Percentiles rank a stretch among this genome's conserved stretches.
These are phyloP conservation scores for Raffaelea arxii DNA, from an alignment of 2,329 filamentous ascomycete species.

Conservation along the genomic window DNA sequence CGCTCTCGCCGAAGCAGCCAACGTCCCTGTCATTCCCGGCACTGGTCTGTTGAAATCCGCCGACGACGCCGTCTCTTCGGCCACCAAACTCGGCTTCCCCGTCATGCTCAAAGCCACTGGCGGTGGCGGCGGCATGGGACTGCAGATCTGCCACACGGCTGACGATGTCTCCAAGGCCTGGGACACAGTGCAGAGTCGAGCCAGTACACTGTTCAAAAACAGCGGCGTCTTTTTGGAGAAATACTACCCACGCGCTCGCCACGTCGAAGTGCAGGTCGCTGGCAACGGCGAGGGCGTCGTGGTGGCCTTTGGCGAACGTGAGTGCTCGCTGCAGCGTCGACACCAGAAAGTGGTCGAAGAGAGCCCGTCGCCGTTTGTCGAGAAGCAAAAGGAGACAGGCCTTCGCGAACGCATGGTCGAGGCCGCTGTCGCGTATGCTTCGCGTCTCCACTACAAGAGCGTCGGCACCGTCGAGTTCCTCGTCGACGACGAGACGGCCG, in stretches of 20 bases:
- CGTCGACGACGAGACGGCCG: constrained; percentile 68
- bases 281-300: constrained; percentile 48
- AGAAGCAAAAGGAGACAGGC: constrained; percentile 2
- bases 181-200: constrained; percentile 36
- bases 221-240: constrained; percentile 53
- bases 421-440: constrained; percentile 22
- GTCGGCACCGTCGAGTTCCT: constrained; percentile 54
- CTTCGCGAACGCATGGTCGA: constrained; percentile 14
- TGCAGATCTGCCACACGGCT: constrained; percentile 24
- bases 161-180: constrained; percentile 35
- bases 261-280: constrained; percentile 60
- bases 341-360: constrained; percentile 66
- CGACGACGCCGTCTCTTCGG: constrained; percentile 44
- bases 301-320: constrained; percentile 53
- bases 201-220: constrained; percentile 49
- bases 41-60: constrained; percentile 7
- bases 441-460: neutral
- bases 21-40: constrained; percentile 29
- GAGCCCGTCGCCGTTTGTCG: constrained; percentile 53
- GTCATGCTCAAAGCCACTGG: constrained; percentile 50
- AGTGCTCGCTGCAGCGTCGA: constrained; percentile 57
- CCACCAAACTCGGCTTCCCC: constrained; percentile 26
- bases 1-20: constrained; percentile 25
- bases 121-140: constrained; percentile 56
- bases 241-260: constrained; percentile 49